Conservation (phyloP, 805 yeast genomes). For the Metahyphopichia silvanorum region DNA sequence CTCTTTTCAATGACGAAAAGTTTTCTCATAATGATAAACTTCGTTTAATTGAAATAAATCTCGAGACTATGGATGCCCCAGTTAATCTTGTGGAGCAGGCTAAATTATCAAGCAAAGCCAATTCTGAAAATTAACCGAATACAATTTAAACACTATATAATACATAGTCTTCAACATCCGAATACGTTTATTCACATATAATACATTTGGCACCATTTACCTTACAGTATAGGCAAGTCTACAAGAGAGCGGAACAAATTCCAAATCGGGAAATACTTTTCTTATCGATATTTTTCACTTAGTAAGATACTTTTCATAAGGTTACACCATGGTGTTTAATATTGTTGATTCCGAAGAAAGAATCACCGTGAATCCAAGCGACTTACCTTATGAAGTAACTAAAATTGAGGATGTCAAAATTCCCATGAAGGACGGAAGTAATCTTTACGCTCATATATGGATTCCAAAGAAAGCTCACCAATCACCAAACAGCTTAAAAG, state of each 20-base stretch:
- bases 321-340: conserved; percentile 46
- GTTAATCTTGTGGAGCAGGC: conserved; percentile 34
- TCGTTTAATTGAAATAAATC: conserved; percentile 34
- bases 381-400: conserved; percentile 23
- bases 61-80: conserved; percentile 38
- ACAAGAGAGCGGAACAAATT: too few species aligned
- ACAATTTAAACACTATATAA: not conserved
- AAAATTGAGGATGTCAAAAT: conserved; percentile 35
- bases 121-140: conserved; percentile 6
- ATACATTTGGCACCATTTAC: too few species aligned
- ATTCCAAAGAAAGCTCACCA: conserved; percentile 34
- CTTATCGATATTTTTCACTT: too few species aligned
- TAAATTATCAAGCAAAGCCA: conserved; percentile 25
- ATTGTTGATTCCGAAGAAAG: conserved; percentile 30
- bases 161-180: too few species aligned
- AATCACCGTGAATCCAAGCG: conserved; percentile 14
- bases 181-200: too few species aligned
- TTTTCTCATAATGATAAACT: conserved; percentile 29
- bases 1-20: conserved; percentile 20
- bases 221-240: too few species aligned
- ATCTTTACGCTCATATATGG: conserved; percentile 43
- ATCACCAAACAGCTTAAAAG: too few species aligned
- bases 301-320: too few species aligned
- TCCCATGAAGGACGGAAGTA: conserved; percentile 36
- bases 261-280: too few species aligned